Percentiles rank a stretch among this genome's conserved stretches.
These are phyloP conservation scores for Arabidopsis hybrid DNA, from an alignment of 441 rosid genomes.

Conservation along the genomic window DNA sequence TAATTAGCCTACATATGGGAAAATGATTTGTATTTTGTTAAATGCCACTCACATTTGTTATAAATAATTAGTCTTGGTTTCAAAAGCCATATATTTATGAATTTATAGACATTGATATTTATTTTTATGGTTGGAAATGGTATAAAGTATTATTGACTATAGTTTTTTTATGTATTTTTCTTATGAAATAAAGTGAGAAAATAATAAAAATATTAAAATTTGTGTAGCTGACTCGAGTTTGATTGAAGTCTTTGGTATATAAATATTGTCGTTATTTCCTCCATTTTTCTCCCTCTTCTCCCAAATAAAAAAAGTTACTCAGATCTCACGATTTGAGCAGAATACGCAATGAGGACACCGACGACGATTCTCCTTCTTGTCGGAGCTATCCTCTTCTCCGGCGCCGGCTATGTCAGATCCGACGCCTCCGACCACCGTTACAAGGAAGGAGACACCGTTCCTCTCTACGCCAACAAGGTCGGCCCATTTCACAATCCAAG, in stretches of 20 bases:
- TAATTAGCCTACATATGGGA: too few species aligned
- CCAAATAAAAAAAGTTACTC: conserved; percentile 7
- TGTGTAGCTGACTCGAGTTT: conserved; percentile 2
- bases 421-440: conserved; percentile 58
- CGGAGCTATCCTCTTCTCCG: conserved; percentile 45
- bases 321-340: conserved; percentile 42
- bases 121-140: too few species aligned
- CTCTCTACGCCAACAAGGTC: conserved; percentile 69
- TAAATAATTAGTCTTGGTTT: too few species aligned
- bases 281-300: neutral
- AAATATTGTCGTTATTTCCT: conserved; percentile 30
- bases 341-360: conserved; percentile 42
- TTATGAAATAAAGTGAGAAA: too few species aligned
- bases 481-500: conserved; percentile 68
- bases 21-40: too few species aligned
- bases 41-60: too few species aligned
- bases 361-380: conserved; percentile 40
- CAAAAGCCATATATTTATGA: neutral
- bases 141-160: too few species aligned
- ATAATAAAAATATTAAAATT: neutral
- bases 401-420: conserved; percentile 47
- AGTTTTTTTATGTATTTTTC: too few species aligned
- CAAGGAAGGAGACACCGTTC: conserved; percentile 59
- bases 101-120: too few species aligned
- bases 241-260: conserved; percentile 31